These are phyloP conservation scores for Arachis stenosperma DNA, from an alignment of 306 rosid genomes.

Conservation along the genomic window DNA sequence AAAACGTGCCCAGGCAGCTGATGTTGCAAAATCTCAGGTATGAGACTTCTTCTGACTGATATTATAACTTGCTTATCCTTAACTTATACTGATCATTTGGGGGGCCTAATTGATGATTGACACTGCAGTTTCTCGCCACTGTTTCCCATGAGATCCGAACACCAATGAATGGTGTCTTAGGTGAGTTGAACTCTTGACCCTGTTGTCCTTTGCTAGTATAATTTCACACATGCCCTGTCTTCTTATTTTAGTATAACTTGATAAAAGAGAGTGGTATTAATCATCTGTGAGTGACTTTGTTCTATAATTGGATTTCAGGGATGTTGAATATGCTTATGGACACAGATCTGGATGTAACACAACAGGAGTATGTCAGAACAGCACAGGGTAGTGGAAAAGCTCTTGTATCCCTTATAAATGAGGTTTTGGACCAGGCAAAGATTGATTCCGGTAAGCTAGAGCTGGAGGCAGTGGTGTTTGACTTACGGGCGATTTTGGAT, in stretches of 20 bases:
- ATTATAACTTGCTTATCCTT: constrained; percentile 25
- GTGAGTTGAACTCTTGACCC: constrained; percentile 52
- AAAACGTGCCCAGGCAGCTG: constrained; percentile 92
- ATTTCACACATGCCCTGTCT: neutral
- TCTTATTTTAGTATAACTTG: too few species aligned
- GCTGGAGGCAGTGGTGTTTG: constrained; percentile 85
- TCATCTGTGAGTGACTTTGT: constrained; percentile 8
- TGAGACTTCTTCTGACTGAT: constrained; percentile 18
- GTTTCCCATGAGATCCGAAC: constrained; percentile 99
- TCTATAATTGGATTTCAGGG: constrained; percentile 63
- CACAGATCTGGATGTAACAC: constrained; percentile 88
- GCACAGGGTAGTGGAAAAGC: constrained; percentile 98
- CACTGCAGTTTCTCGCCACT: constrained; percentile 91
- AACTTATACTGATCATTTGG: constrained; percentile 12
- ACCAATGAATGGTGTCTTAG: constrained; percentile 98
- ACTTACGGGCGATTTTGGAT: constrained; percentile 78
- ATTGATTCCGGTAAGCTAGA: constrained; percentile 96
- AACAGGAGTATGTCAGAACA: constrained; percentile 85
- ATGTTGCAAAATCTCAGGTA: constrained; percentile 97
- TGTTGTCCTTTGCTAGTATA: constrained; percentile 24
- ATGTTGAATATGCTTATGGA: constrained; percentile 99
- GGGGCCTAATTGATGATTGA: constrained; percentile 37
- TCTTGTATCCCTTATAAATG: constrained; percentile 89
- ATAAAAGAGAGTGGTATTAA: constrained; percentile 13
- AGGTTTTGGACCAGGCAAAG: constrained; percentile 96